Percentiles rank a stretch among this genome's conserved stretches.
Evolutionary conservation across 306 rosid species (phyloP).

Genomic region (Pueraria montana): DNA sequence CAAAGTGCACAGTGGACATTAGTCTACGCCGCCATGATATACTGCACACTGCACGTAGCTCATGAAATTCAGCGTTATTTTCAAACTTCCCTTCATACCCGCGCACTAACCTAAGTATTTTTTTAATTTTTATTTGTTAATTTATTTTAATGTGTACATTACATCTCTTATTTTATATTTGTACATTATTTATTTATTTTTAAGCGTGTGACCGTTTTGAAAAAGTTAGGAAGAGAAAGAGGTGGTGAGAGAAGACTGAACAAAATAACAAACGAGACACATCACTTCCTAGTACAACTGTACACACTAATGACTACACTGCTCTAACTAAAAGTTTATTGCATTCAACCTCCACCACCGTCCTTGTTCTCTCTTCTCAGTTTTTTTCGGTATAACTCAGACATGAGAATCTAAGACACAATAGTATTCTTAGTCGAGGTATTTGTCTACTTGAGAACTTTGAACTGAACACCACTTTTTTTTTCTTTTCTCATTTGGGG

Average conservation of each 20-base stretch:
- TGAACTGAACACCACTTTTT: conserved; percentile 28
- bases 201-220: conserved; percentile 52
- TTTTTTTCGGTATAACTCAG: background rate
- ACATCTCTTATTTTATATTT: background rate
- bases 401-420: conserved; percentile 51
- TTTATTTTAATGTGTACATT: no score
- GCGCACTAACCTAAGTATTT: conserved; percentile 75
- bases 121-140: background rate
- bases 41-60: conserved; percentile 45
- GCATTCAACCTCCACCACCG: conserved; percentile 36
- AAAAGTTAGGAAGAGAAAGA: conserved; percentile 50
- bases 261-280: conserved; percentile 33
- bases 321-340: conserved; percentile 34
- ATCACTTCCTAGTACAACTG: conserved; percentile 31
- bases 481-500: conserved; percentile 45
- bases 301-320: background rate
- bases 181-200: background rate
- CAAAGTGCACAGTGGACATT: conserved; percentile 49
- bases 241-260: background rate
- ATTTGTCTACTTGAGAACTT: conserved; percentile 47
- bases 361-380: conserved; percentile 28
- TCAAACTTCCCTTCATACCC: conserved; percentile 93
- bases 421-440: conserved; percentile 46
- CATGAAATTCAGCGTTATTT: conserved; percentile 90
- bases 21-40: conserved; percentile 52